Evolutionary conservation across 176 grass and related monocot species (phyloP).

Genomic region (Oryza glaberrima): DNA sequence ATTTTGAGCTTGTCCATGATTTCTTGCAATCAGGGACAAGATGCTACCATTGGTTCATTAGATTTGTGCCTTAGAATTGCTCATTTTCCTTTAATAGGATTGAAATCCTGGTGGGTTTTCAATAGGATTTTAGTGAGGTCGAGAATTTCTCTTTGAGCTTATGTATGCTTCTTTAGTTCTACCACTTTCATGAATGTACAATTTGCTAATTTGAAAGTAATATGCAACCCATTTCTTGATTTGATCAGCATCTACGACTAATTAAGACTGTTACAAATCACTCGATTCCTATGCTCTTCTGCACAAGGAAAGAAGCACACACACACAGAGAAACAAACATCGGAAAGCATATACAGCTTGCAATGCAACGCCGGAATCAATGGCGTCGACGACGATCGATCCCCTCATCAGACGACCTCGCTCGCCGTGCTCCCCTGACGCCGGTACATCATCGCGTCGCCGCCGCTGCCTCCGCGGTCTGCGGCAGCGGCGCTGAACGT

Average conservation of each 20-base stretch:
- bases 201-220: not conserved
- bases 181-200: not conserved
- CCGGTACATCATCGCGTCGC: not conserved
- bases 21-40: not conserved
- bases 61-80: not conserved
- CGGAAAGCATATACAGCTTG: not conserved
- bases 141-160: no score
- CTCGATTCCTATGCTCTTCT: not conserved
- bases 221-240: not conserved
- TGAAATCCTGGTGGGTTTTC: not conserved
- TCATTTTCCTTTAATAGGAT: not conserved
- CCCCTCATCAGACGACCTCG: conserved; percentile 2
- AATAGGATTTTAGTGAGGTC: no score
- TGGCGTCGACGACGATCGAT: not conserved
- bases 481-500: conserved; percentile 37
- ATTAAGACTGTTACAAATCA: not conserved
- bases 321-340: not conserved
- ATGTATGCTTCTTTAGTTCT: no score
- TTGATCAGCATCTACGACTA: not conserved
- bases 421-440: conserved; percentile 22
- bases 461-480: not conserved
- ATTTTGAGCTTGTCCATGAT: not conserved
- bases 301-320: not conserved
- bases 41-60: not conserved
- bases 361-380: not conserved